Evolutionary conservation across 768 basidiomycete genomes (phyloP), one percentile per base, ranked within the genome.

Genomic region (Tulasnella sp.): DNA sequence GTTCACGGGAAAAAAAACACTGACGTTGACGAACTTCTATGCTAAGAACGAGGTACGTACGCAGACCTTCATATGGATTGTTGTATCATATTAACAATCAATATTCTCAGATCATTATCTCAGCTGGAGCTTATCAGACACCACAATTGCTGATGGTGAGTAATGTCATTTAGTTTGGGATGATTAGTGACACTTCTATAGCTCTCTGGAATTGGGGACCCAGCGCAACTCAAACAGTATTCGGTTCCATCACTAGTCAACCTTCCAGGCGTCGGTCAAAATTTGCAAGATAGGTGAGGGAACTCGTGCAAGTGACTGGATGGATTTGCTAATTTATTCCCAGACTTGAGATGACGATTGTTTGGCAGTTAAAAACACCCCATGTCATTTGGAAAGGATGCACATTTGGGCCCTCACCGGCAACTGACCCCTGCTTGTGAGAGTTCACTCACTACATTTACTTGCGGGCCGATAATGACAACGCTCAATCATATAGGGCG

Each of bases 161-260:
- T 54, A 34, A 7, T 13, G 28, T 4, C 10, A 33, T 39, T 5
- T 5, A 16, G 5, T 13, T 13, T 12, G 28, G 13, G 3, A 3
- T 9, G 12, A 49, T 22, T 12, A 15, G 10, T 13, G 0, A 3
- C 20, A 9, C 7, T 44, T 7, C 10, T 43, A 3, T 43, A 55
- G 53, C 54, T 56, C 33, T 55, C 54, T n/a, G 54, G 54, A 20
- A 55, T 55, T 16, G 54, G 54, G 6, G 53, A 55, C 34, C 41
- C 55, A 19, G 33, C 20, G 25, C 40, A 37, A 16, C 40, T 55
- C n/a, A 57, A 40, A n/a, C 24, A 27, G 8, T 28, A 29, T 29
- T 20, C 34, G 8, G 54, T 55, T 37, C 25, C 24, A 10, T 16
- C 53, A 15, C 15, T 55, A 20, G 54, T 54, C 24, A 56, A 55